Base-by-base conservation (phyloP, 75 land plant genomes). In the Azolla pinnata region DNA sequence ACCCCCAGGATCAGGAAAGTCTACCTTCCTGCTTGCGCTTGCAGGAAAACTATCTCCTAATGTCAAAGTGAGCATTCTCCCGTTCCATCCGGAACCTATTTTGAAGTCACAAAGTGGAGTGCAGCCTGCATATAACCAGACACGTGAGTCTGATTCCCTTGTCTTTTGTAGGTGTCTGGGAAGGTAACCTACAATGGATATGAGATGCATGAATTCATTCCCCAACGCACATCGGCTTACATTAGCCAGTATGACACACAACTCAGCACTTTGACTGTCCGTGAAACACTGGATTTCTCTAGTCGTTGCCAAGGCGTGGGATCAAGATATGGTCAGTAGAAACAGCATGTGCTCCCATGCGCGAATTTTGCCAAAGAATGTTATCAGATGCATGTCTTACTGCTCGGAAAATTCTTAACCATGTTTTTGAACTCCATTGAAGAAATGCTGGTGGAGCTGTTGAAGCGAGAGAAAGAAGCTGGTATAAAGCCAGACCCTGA, bases 401-500 rank as follows among this genome's bases (percentile, higher is more conserved):
- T n/a, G n/a, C n/a, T n/a, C n/a, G n/a, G n/a, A n/a, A n/a, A n/a
- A n/a, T n/a, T n/a, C n/a, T n/a, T 19, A 42, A 66, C 17, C 53
- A 50, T 17, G 4, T 8, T 24, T 7, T 4, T n/a, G 18, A 24
- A 4, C 19, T 7, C 18, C 7, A 24, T 50, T 19, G 12, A 3
- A 83, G 85, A 83, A 1, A 51, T 83, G 75, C 52, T 90, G 53
- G 45, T 56, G n/a, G 97, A 90, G 57, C 68, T 90, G 2, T 61
- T 67, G 0, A 79, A 78, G 40, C 35, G 85, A 64, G 91, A 90
- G 57, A 81, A 74, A 62, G 77, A 67, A 29, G 77, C 79, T 2
- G 78, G 84, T 14, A 83, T 90, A 23, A 74, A 77, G 38, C 91
- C 97, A 4, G 92, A 90, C 29, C 83, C 82, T 57, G 92, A 87